These are phyloP conservation scores for Penicillium freii DNA, from an alignment of 2,329 filamentous ascomycete species.

Conservation along the genomic window DNA sequence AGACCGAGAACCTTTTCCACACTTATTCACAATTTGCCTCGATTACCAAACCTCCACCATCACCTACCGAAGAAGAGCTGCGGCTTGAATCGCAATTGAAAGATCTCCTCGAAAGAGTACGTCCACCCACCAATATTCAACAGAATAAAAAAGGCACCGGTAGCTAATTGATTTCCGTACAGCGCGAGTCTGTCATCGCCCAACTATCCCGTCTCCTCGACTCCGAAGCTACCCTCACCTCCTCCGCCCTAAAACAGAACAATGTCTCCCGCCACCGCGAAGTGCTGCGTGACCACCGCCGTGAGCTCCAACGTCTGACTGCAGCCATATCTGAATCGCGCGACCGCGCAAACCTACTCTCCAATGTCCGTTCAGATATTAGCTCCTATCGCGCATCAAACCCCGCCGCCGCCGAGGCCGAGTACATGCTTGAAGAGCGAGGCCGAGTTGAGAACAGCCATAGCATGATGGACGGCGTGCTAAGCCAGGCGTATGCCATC, in stretches of 20 bases:
- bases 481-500: slow-evolving; percentile 94
- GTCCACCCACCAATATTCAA: slow-evolving; percentile 1
- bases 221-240: slow-evolving; percentile 80
- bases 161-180: slow-evolving; percentile 15
- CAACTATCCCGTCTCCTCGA: slow-evolving; percentile 88
- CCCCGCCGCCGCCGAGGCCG: slow-evolving; percentile 78
- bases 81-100: slow-evolving; percentile 77
- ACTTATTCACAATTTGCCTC: slow-evolving; percentile 88
- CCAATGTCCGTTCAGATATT: slow-evolving; percentile 88
- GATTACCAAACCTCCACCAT: slow-evolving; percentile 72
- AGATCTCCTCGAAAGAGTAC: slow-evolving; percentile 66
- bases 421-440: slow-evolving; percentile 96
- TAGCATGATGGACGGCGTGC: slow-evolving; percentile 80
- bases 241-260: slow-evolving; percentile 94
- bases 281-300: slow-evolving; percentile 81
- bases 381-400: slow-evolving; percentile 80
- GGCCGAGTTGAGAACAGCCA: slow-evolving; percentile 83
- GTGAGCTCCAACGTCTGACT: slow-evolving; percentile 74
- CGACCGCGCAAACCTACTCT: slow-evolving; percentile 84
- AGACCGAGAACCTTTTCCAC: slow-evolving; percentile 73
- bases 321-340: slow-evolving; percentile 72
- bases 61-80: slow-evolving; percentile 81
- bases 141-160: not conserved
- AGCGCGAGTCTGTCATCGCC: slow-evolving; percentile 78
- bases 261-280: slow-evolving; percentile 90